Conservation (phyloP, 148 eudicot genomes). For the Camellia sinensis region DNA sequence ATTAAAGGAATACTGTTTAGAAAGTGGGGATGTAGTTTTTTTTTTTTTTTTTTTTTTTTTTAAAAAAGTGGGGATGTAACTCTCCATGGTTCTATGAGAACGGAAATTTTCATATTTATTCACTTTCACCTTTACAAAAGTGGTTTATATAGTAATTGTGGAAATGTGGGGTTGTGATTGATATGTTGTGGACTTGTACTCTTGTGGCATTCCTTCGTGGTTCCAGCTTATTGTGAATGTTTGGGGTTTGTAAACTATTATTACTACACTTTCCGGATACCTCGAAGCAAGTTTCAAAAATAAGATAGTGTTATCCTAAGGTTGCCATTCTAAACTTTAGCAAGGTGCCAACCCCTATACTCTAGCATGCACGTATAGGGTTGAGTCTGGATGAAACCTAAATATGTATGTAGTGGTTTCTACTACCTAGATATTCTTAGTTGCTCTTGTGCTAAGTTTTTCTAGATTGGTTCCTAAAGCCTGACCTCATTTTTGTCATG, state of each 20-base stretch:
- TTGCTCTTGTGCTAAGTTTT: background rate
- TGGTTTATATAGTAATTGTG: background rate
- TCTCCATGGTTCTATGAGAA: background rate
- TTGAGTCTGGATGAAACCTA: background rate
- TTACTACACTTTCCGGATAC: background rate
- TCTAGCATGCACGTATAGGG: background rate
- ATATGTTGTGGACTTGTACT: background rate
- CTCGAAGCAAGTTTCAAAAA: background rate
- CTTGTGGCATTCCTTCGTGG: background rate
- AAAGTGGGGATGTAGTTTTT: background rate
- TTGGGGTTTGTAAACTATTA: background rate
- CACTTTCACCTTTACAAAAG: background rate
- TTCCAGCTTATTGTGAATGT: background rate
- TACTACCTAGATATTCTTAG: background rate
- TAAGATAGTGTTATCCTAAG: background rate
- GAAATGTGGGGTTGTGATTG: background rate
- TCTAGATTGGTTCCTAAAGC: background rate
- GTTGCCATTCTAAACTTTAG: background rate
- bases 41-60: no score
- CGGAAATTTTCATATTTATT: background rate
- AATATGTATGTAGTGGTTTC: background rate
- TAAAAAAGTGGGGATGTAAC: background rate
- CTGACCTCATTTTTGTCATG: background rate
- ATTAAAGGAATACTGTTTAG: background rate
- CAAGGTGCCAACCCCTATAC: background rate